Base-by-base conservation (phyloP, 306 rosid species). In the Pyrus pyrifolia region DNA sequence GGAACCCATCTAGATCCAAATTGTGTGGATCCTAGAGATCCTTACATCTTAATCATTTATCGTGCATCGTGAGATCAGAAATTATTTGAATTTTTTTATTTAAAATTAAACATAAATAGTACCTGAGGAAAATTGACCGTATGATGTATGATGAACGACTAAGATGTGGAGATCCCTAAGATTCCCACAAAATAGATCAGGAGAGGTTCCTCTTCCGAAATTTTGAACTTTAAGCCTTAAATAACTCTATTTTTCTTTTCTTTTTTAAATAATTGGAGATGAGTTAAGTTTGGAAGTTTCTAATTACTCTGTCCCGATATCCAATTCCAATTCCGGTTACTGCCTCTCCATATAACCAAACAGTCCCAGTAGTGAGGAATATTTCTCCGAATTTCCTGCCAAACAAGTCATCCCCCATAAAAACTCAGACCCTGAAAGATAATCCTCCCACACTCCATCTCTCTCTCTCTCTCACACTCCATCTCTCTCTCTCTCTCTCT, bases 1-100 rank as follows among this genome's bases (percentile, higher is more conserved):
- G 6, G 38, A 33, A 5, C 7, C 38, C 6, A 33, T 33, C 7
- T 0, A 7, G 7, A 33, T 33, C 38, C 38, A 33, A 33, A 33
- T 33, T 33, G 0, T 33, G 1, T 6, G 38, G 38, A 33, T 33
- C 38, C 0, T 33, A 33, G 7, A 0, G 38, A 5, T 33, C 6
- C 7, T 33, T 0, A 33, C 38, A 1, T 33, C 0, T 33, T 33
- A 33, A 0, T 35, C 38, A 35, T 35, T 35, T 8, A 35, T 35
- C 38, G 1, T 35, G 2, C 38, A 35, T 35, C 0, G 0, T 35
- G 38, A 2, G 2, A 35, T 1, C 0, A 6, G 0, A 35, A 35
- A 35, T 35, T 2, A 35, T 35, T 35, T 35, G 38, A 35, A 0
- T 5, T 1, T 33, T 33, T 33, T 33, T 33, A 1, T 35, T 35